phyloP scores from a whole-genome alignment of 768 basidiomycete genomes.

The Rhodosporidiobolus odoratus region DNA sequence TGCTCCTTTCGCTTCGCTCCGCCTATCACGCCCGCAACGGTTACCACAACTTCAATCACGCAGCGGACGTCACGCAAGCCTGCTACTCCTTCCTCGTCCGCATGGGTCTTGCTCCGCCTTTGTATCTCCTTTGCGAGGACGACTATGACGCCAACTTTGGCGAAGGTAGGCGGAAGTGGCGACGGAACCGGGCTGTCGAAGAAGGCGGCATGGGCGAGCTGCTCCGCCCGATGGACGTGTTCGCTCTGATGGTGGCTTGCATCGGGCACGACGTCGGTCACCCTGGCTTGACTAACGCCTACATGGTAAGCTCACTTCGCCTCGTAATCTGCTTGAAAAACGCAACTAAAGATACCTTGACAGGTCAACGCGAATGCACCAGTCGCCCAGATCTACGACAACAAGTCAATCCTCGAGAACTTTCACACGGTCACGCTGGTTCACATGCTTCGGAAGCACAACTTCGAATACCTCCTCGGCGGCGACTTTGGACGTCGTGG shows the following conservation, averaged over 20 bases:
- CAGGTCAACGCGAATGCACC: slow-evolving; percentile 93
- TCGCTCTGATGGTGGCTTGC: slow-evolving; percentile 79
- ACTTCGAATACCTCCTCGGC: slow-evolving; percentile 41
- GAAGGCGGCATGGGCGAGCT: slow-evolving; percentile 42
- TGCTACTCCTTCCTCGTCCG: slow-evolving; percentile 74
- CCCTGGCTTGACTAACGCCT: slow-evolving; percentile 86
- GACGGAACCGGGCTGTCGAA: slow-evolving; percentile 40
- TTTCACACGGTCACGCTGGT: slow-evolving; percentile 43
- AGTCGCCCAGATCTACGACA: slow-evolving; percentile 77
- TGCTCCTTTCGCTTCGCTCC: slow-evolving; percentile 80
- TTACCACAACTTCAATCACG: slow-evolving; percentile 98
- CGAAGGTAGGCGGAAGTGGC: slow-evolving; percentile 35
- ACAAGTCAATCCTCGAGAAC: slow-evolving; percentile 78
- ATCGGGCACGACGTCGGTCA: slow-evolving; percentile 98
- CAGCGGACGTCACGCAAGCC: slow-evolving; percentile 91
- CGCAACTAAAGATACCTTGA: not conserved
- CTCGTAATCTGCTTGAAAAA: not conserved
- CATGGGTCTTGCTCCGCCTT: slow-evolving; percentile 73
- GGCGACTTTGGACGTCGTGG: slow-evolving; percentile 30
- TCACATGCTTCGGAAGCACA: slow-evolving; percentile 40
- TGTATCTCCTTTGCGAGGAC: slow-evolving; percentile 58
- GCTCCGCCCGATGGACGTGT: slow-evolving; percentile 62
- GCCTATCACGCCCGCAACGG: slow-evolving; percentile 86
- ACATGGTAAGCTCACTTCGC: slow-evolving; percentile 65
- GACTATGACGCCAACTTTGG: slow-evolving; percentile 42